These are phyloP conservation scores for Chlorella ohadii DNA, from an alignment of 139 green algal genomes.

Conservation along the genomic window DNA sequence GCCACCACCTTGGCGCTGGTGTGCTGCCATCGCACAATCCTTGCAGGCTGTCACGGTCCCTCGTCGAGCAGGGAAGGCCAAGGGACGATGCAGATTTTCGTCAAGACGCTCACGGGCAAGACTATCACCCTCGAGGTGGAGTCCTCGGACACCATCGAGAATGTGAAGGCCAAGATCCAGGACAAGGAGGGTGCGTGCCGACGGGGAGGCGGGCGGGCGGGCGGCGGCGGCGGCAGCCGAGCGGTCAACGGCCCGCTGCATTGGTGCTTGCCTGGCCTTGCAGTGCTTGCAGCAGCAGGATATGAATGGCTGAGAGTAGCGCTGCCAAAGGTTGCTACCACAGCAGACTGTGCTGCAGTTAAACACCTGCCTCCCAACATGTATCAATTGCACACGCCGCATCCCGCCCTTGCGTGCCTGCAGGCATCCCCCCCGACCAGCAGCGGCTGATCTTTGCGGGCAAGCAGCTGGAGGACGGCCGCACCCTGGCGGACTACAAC, in stretches of 20 bases:
- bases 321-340: too few relatives aligned
- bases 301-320: too few relatives aligned
- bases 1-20: neutral
- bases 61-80: neutral
- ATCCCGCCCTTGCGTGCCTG: neutral
- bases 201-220: neutral
- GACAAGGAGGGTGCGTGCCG: slow-evolving; percentile 86
- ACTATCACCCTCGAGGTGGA: slow-evolving; percentile 96
- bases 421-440: slow-evolving; percentile 96
- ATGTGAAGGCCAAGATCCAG: slow-evolving; percentile 97
- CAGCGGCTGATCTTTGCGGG: slow-evolving; percentile 97
- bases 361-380: too few relatives aligned
- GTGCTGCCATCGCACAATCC: neutral
- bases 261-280: neutral
- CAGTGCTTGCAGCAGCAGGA: neutral
- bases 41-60: too few relatives aligned
- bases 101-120: slow-evolving; percentile 91
- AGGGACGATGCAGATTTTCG: slow-evolving; percentile 87
- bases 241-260: neutral
- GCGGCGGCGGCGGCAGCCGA: neutral
- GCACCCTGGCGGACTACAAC: slow-evolving; percentile 98
- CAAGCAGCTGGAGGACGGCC: slow-evolving; percentile 98
- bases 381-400: too few relatives aligned
- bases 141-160: slow-evolving; percentile 84
- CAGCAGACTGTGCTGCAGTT: too few relatives aligned